Percentiles rank a stretch among this genome's conserved stretches.
Conservation (phyloP, 2,329 filamentous ascomycete genomes). For the Hyphodiscus sp. region DNA sequence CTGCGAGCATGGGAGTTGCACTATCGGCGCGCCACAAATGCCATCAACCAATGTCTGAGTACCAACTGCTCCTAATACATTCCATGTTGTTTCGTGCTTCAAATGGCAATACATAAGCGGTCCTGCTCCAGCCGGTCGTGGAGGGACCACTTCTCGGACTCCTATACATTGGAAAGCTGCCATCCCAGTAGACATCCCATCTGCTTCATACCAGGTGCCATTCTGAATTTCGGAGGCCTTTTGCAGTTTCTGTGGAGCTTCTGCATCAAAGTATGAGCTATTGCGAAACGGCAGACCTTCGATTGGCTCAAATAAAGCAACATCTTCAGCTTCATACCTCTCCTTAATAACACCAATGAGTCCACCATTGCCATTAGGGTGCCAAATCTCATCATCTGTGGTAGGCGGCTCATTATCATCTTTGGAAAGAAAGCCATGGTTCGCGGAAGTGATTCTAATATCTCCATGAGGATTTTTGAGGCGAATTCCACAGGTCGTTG, state of each 20-base stretch:
- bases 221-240: background rate
- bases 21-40: background rate
- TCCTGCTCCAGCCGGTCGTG: background rate
- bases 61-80: background rate
- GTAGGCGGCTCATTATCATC: background rate
- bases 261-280: background rate
- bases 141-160: background rate
- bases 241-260: background rate
- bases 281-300: background rate
- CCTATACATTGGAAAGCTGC: background rate
- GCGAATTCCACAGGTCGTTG: background rate
- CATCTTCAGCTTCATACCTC: slow-evolving; percentile 1
- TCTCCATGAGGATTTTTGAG: background rate
- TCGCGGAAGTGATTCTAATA: background rate
- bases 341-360: background rate
- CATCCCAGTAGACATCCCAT: background rate
- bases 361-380: background rate
- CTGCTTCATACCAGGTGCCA: background rate
- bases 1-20: background rate
- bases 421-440: background rate
- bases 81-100: background rate
- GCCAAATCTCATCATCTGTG: background rate
- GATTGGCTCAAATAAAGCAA: slow-evolving; percentile 1
- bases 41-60: background rate
- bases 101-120: background rate